phyloP scores from a whole-genome alignment of 495 filamentous ascomycete species.

The Annulohypoxylon stygium region DNA sequence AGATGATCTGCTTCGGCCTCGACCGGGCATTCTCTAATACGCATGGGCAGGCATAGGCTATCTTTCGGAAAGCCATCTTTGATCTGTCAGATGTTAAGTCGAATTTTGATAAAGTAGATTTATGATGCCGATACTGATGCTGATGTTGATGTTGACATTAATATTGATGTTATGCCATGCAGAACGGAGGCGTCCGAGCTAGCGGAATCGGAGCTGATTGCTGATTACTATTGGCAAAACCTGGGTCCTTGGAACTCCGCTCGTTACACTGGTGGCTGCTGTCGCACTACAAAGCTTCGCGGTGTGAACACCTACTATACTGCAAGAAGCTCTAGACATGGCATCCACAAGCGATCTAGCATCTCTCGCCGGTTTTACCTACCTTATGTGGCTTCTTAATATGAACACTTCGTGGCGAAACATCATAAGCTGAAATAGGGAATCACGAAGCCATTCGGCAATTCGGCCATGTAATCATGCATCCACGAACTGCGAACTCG shows the following conservation, averaged over 20 bases:
- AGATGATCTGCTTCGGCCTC: constrained; percentile 42
- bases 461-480: constrained; percentile 17
- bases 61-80: constrained; percentile 39
- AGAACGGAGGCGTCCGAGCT: constrained; percentile 12
- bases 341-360: constrained; percentile 37
- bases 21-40: constrained; percentile 35
- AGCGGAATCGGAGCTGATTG: constrained; percentile 45
- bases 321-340: constrained; percentile 24
- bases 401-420: background rate
- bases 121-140: background rate
- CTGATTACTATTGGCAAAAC: constrained; percentile 23
- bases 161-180: background rate
- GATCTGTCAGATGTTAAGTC: constrained; percentile 42
- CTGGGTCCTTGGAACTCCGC: background rate
- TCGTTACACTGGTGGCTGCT: constrained; percentile 26
- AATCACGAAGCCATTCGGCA: constrained; percentile 1
- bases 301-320: constrained; percentile 28
- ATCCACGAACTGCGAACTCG: background rate
- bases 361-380: background rate
- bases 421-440: constrained; percentile 10
- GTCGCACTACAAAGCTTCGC: constrained; percentile 26
- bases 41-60: constrained; percentile 42
- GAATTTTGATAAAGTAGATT: constrained; percentile 37
- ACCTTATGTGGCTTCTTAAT: background rate
- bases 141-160: no score